Percentiles rank a stretch among this genome's conserved stretches.
Evolutionary conservation across 108 stramenopile genomes (phyloP).

Genomic region (Cyclotella baltica): DNA sequence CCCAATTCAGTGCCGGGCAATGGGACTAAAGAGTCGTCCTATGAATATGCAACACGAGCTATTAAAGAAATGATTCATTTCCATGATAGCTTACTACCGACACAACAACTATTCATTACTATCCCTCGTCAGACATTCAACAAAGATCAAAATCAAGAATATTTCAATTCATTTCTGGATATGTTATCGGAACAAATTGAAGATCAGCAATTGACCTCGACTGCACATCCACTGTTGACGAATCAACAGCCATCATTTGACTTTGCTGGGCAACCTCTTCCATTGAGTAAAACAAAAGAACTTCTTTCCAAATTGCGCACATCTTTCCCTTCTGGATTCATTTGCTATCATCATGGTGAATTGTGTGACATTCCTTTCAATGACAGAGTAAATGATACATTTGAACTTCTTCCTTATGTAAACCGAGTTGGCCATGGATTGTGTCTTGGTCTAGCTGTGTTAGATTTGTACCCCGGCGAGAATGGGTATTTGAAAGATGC

Average conservation of each 20-base stretch:
- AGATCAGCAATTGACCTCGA: neutral
- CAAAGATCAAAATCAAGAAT: conserved; percentile 17
- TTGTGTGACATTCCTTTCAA: conserved; percentile 25
- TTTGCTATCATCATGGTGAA: conserved; percentile 45
- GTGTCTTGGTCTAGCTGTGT: conserved; percentile 42
- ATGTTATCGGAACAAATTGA: conserved; percentile 12
- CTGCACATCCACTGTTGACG: neutral
- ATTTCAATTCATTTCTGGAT: conserved; percentile 32
- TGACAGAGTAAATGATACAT: conserved; percentile 30
- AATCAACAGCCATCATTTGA: conserved; percentile 29
- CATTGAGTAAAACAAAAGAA: conserved; percentile 14
- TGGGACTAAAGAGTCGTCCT: conserved; percentile 1
- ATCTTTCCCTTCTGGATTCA: conserved; percentile 23
- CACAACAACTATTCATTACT: conserved; percentile 28
- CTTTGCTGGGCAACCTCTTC: conserved; percentile 38
- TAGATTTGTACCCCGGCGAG: conserved; percentile 16
- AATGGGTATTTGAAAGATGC: neutral
- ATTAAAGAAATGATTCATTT: conserved; percentile 41
- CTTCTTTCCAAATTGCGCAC: conserved; percentile 25
- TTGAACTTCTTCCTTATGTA: conserved; percentile 32
- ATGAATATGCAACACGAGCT: conserved; percentile 30
- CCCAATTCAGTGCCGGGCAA: neutral
- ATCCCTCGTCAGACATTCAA: conserved; percentile 42
- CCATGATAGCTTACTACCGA: conserved; percentile 21
- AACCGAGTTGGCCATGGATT: conserved; percentile 33